phyloP scores from a whole-genome alignment of 1,284 basidiomycete genomes.

The Leccinum pachyderme region DNA sequence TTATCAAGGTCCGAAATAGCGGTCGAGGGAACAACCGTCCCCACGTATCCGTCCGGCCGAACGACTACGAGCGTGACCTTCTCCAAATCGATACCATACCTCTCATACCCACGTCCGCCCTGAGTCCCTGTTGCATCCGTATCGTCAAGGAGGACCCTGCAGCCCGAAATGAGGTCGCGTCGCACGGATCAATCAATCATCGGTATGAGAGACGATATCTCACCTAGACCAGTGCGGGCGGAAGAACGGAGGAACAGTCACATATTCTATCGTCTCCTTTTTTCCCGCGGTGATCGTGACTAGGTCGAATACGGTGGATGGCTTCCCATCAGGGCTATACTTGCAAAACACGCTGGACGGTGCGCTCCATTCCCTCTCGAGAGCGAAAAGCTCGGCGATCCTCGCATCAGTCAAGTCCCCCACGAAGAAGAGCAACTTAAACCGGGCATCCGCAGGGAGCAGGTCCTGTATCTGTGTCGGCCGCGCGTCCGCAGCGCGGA shows the following conservation, averaged over 20 bases:
- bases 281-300: slow-evolving; percentile 48
- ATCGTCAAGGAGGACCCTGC: slow-evolving; percentile 31
- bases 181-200: slow-evolving; percentile 3
- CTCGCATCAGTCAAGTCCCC: slow-evolving; percentile 51
- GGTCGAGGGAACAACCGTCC: slow-evolving; percentile 41
- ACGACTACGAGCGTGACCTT: slow-evolving; percentile 51
- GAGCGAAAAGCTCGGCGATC: slow-evolving; percentile 37
- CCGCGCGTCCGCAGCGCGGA: slow-evolving; percentile 62
- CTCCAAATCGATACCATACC: slow-evolving; percentile 44
- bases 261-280: slow-evolving; percentile 48
- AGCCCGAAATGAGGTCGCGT: background rate
- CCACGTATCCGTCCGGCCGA: slow-evolving; percentile 60
- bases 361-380: slow-evolving; percentile 45
- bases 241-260: slow-evolving; percentile 49
- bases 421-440: slow-evolving; percentile 69
- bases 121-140: slow-evolving; percentile 31
- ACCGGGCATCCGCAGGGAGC: slow-evolving; percentile 55
- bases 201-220: background rate
- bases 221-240: slow-evolving; percentile 60
- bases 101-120: slow-evolving; percentile 44
- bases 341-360: slow-evolving; percentile 40
- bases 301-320: slow-evolving; percentile 49
- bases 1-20: slow-evolving; percentile 33
- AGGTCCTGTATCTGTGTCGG: slow-evolving; percentile 69
- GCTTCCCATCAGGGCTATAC: slow-evolving; percentile 31